Base-by-base conservation (phyloP, 2,329 filamentous ascomycete genomes). In the Metarhizium sp. region DNA sequence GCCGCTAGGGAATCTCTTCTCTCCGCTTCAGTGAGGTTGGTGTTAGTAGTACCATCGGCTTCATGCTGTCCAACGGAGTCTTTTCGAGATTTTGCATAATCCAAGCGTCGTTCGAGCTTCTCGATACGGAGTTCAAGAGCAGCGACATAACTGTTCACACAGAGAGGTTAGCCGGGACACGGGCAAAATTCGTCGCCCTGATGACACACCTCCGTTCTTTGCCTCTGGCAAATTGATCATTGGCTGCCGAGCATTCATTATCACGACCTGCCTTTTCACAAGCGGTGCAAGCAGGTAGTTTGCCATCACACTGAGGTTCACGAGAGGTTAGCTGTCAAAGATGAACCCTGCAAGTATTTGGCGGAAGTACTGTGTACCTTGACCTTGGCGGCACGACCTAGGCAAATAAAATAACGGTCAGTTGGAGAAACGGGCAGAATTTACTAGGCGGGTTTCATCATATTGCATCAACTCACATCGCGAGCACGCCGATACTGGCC, bases 211-310 rank as follows among this genome's bases (percentile, higher is more conserved):
- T 97, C 65, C 92, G 80, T 68, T 97, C 94, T 71, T 97, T 97
- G 58, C 94, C 94, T 59, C 91, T 81, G 0, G 92, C 92, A 71
- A 96, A 97, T 69, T 96, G 91, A 67, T 97, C 92, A 65, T 95
- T 96, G 7, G 91, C 92, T 55, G 91, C 91, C 6, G 91, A 96
- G 69, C 94, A 99, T 67, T 95, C 91, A 58, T 79, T 85, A 55
- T 88, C 85, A 59, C 90, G 87, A 34, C 92, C 91, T 14, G 90
- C 90, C 72, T 91, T 92, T 71, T 96, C 92, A 67, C 94, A 97
- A 18, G 92, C 92, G 7, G 91, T 95, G 68, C 94, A 99, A 7
- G 92, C 91, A 11, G 94, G 94, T 42, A 97, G 77, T 71, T 96
- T 96, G 59, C 94, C 92, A 73, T 97, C 94, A 66, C 94, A 99